A percentile compares a stretch with the other conserved stretches of the same genome.
phyloP scores from a whole-genome alignment of 129 eudicot genomes.

The Artemisia tridentata region DNA sequence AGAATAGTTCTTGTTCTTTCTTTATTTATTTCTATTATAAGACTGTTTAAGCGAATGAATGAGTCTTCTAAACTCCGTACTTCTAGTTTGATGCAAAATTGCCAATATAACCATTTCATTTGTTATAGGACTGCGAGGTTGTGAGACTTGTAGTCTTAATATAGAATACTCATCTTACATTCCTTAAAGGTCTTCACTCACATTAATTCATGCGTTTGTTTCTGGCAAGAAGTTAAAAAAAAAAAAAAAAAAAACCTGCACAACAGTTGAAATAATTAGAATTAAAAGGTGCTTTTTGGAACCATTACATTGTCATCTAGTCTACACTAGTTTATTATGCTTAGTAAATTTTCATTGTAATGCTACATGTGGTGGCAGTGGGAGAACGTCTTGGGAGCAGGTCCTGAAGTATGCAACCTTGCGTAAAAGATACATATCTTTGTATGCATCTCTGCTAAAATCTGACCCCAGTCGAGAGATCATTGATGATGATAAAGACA shows the following conservation, averaged over 20 bases:
- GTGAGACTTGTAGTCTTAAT: too few species aligned
- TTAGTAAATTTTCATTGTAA: conserved; percentile 4
- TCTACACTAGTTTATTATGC: neutral
- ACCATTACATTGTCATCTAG: conserved; percentile 7
- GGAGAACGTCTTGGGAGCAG: conserved; percentile 93
- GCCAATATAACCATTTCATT: too few species aligned
- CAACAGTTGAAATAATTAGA: too few species aligned
- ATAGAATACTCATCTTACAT: too few species aligned
- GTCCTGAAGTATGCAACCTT: conserved; percentile 81
- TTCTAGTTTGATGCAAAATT: too few species aligned
- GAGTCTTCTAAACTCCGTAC: too few species aligned
- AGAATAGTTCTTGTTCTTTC: conserved; percentile 15
- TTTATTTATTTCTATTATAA: neutral
- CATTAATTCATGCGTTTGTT: too few species aligned
- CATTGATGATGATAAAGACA: conserved; percentile 75
- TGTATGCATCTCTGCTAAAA: conserved; percentile 84
- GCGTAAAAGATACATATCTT: conserved; percentile 85
- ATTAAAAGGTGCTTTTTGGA: neutral
- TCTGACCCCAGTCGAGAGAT: conserved; percentile 56
- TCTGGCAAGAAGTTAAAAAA: too few species aligned
- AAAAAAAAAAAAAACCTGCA: too few species aligned
- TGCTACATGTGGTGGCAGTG: conserved; percentile 51
- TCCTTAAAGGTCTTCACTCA: too few species aligned
- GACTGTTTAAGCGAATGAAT: neutral
- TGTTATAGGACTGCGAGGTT: too few species aligned